Conservation (phyloP, 1,139 yeast genomes). For the Arxiozyma bovina region DNA sequence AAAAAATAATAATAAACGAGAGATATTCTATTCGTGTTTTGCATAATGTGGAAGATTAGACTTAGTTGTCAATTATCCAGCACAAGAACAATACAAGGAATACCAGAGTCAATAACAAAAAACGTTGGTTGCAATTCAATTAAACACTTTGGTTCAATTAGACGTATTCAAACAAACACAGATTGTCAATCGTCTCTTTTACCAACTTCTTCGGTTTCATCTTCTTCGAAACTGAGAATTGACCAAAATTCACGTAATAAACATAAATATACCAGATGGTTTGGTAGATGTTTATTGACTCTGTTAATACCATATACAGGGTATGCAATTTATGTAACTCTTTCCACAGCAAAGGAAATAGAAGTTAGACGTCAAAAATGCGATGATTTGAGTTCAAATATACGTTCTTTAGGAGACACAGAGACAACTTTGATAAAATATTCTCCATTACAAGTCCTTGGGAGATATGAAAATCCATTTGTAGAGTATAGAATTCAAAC, state of each 20-base stretch:
- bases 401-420: slow-evolving; percentile 19
- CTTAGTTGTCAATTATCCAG: neutral
- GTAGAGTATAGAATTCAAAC: slow-evolving; percentile 88
- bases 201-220: no score
- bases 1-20: no score
- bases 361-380: slow-evolving; percentile 37
- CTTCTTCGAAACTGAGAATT: neutral
- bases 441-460: slow-evolving; percentile 51
- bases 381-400: slow-evolving; percentile 12
- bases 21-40: no score
- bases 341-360: slow-evolving; percentile 49
- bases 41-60: neutral
- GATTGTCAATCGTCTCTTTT: neutral
- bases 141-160: neutral
- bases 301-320: slow-evolving; percentile 52
- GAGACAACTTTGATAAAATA: slow-evolving; percentile 31
- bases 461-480: slow-evolving; percentile 85
- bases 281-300: neutral
- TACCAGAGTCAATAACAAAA: neutral
- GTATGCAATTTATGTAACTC: slow-evolving; percentile 55
- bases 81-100: neutral
- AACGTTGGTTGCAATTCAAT: neutral
- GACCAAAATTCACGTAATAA: neutral
- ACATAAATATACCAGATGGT: neutral
- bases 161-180: neutral